Base-by-base conservation (phyloP, 2,329 filamentous ascomycete species). In the Penicillium polonicum region DNA sequence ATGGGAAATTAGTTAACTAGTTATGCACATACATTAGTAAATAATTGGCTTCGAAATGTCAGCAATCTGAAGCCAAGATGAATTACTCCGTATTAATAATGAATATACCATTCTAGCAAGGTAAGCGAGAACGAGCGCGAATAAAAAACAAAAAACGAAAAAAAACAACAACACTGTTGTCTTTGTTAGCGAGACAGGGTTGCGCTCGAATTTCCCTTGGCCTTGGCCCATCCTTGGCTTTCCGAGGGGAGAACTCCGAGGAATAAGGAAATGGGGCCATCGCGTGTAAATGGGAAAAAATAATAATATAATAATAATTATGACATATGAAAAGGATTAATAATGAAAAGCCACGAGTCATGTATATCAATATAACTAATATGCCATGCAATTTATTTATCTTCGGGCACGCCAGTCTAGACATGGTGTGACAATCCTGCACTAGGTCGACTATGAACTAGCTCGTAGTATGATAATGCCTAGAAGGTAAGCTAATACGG, bases 261-360 rank as follows among this genome's bases (percentile, higher is more conserved):
- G 29, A 43, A 17, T 25, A 43, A 17, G 19, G 10, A 23, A 54
- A 54, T 48, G 51, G 51, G 51, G 43, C 51, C 43, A 54, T 35
- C 43, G 23, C 19, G 39, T 31, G 41, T 36, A 46, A 50, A 45
- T 39, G 29, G 29, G 1, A 2, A 52, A 54, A 52, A 44, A 35
- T 2, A 8, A 27, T 27, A 8, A 27, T 27, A 23, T 2, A 2
- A 27, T 27, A 50, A 49, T 33, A 60, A 46, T 13, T 17, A 4
- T 6, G 21, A 35, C 33, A 7, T 19, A 21, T 27, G 23, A 12
- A 23, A 51, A 15, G 17, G 6, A 45, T 5, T 19, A 15, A 42
- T 31, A 31, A 7, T 12, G 31, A 42, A 42, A 41, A 44, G 51
- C 52, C 64, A 61, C 61, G 64, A 65, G 61, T 60, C 56, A 62